phyloP scores from a whole-genome alignment of 2,329 filamentous ascomycete species.

The Lomentospora prolificans region DNA sequence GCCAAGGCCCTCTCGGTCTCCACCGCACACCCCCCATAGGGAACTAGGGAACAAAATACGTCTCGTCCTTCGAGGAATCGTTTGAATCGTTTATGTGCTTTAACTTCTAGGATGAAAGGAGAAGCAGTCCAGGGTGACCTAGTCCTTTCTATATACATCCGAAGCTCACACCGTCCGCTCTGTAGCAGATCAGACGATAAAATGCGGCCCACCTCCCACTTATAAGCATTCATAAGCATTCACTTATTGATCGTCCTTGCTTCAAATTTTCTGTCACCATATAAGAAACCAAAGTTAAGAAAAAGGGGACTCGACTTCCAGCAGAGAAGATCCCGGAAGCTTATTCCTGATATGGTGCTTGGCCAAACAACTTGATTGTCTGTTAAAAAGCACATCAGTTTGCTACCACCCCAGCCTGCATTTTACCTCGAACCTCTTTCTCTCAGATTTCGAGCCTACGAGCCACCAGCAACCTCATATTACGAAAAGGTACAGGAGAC shows the following conservation, averaged over 20 bases:
- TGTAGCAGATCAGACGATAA: conserved; percentile 10
- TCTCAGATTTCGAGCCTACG: not conserved
- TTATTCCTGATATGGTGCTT: conserved; percentile 9
- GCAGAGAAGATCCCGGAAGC: conserved; percentile 19
- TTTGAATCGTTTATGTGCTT: too few relatives aligned
- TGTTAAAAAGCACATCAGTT: not conserved
- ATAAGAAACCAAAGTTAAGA: conserved; percentile 1
- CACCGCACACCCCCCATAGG: conserved; percentile 19
- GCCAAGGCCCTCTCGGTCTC: conserved; percentile 32
- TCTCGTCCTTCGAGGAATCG: too few relatives aligned
- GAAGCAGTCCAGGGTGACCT: conserved; percentile 23
- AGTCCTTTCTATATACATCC: conserved; percentile 15
- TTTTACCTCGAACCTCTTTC: not conserved
- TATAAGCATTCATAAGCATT: conserved; percentile 16
- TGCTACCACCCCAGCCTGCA: not conserved
- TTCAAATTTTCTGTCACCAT: not conserved
- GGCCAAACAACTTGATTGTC: not conserved
- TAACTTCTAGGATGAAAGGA: conserved; percentile 30
- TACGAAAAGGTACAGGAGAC: not conserved
- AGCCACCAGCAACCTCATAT: not conserved
- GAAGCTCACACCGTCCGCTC: conserved; percentile 4
- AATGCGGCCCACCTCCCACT: conserved; percentile 20
- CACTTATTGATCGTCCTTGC: conserved; percentile 8
- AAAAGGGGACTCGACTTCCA: conserved; percentile 20
- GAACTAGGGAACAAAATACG: conserved; percentile 35